Evolutionary conservation across 2,329 filamentous ascomycete genomes (phyloP).

Genomic region (Penicillium aurantiogriseum): DNA sequence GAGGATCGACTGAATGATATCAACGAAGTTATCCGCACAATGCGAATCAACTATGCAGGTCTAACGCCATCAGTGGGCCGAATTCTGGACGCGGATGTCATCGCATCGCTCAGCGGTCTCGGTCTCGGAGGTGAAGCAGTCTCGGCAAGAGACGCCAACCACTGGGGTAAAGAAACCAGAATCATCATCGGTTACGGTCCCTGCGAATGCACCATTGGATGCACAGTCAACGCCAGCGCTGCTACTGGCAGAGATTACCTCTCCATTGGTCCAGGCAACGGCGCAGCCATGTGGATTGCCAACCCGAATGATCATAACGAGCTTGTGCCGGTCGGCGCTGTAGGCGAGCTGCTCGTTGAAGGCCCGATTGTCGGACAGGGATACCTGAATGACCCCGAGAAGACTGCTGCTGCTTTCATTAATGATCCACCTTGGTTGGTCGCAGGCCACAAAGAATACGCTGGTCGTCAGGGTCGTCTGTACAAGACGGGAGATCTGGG

Average conservation of each 20-base stretch:
- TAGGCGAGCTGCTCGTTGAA: conserved; percentile 50
- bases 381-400: conserved; percentile 44
- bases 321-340: conserved; percentile 44
- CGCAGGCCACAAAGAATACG: conserved; percentile 23
- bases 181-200: conserved; percentile 49
- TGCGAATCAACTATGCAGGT: conserved; percentile 55
- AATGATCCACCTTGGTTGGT: conserved; percentile 40
- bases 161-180: conserved; percentile 43
- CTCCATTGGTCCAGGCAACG: conserved; percentile 41
- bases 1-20: conserved; percentile 52
- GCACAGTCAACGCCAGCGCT: conserved; percentile 39
- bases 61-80: conserved; percentile 61
- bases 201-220: conserved; percentile 45
- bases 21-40: conserved; percentile 49
- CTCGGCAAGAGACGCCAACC: conserved; percentile 41
- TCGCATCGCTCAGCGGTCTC: conserved; percentile 43
- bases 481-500: conserved; percentile 46
- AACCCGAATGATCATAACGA: conserved; percentile 38
- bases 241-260: conserved; percentile 36
- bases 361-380: conserved; percentile 50
- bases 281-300: conserved; percentile 42
- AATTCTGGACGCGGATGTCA: conserved; percentile 43
- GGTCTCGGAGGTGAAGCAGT: conserved; percentile 48
- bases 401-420: conserved; percentile 39
- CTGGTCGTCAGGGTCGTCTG: conserved; percentile 33